phyloP scores from a whole-genome alignment of 306 rosid genomes.

The Oemleria cerasiformis region DNA sequence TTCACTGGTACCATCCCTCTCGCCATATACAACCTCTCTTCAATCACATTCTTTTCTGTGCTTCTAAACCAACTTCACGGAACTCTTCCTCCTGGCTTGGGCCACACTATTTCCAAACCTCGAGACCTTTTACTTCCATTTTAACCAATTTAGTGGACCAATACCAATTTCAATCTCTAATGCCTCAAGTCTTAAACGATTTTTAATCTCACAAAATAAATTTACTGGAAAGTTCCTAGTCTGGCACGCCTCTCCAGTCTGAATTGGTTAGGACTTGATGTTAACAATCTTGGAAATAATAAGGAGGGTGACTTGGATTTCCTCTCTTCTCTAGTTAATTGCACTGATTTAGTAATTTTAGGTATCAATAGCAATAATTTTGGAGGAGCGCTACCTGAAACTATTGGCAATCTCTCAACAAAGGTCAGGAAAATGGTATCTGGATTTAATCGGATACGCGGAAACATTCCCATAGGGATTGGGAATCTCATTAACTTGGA shows the following conservation, averaged over 20 bases:
- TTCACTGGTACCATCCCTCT: background rate
- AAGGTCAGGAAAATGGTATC: background rate
- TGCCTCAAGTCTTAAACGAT: conserved; percentile 9
- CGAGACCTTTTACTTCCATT: too few species aligned
- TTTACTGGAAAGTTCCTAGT: conserved; percentile 30
- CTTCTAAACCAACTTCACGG: conserved; percentile 16
- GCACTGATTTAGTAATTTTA: conserved; percentile 5
- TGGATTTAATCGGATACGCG: conserved; percentile 16
- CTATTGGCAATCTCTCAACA: conserved; percentile 27
- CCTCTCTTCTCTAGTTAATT: conserved; percentile 27
- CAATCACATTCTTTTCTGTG: conserved; percentile 1
- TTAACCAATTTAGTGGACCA: too few species aligned
- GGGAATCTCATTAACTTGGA: conserved; percentile 24
- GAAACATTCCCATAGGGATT: conserved; percentile 25
- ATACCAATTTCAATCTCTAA: too few species aligned
- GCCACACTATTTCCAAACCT: too few species aligned
- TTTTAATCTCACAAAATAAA: background rate
- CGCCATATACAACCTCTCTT: conserved; percentile 26
- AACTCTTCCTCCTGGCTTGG: too few species aligned
- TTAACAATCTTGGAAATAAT: conserved; percentile 21
- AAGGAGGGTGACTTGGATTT: conserved; percentile 20
- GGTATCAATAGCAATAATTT: conserved; percentile 18
- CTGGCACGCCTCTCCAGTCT: conserved; percentile 3
- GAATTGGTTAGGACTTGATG: background rate
- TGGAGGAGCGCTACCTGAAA: conserved; percentile 23